Conservation (phyloP, 2,329 filamentous ascomycete genomes). For the Botrytis byssoidea region DNA sequence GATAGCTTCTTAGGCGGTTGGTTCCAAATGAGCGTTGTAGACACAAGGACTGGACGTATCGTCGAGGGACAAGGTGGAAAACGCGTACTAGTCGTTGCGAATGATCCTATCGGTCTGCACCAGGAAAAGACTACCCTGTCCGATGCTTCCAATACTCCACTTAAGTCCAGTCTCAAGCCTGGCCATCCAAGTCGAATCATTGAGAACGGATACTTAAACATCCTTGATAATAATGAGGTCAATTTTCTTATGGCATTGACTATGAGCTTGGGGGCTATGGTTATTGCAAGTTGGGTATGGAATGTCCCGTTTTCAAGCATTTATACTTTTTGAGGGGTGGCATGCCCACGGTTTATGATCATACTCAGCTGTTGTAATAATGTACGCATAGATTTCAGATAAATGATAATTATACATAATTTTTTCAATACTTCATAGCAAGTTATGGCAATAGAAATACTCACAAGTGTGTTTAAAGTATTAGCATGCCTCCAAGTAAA, state of each 20-base stretch:
- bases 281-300: slow-evolving; percentile 60
- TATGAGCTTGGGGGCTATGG: slow-evolving; percentile 80
- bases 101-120: slow-evolving; percentile 35
- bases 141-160: slow-evolving; percentile 50
- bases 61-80: slow-evolving; percentile 80
- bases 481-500: neutral
- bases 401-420: neutral
- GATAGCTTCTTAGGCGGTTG: slow-evolving; percentile 86
- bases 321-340: neutral
- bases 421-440: neutral
- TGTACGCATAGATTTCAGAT: neutral
- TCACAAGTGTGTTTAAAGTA: neutral
- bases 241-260: slow-evolving; percentile 86
- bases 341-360: neutral
- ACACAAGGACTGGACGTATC: slow-evolving; percentile 79
- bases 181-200: slow-evolving; percentile 51
- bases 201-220: slow-evolving; percentile 64
- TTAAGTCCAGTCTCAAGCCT: slow-evolving; percentile 53
- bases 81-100: slow-evolving; percentile 50
- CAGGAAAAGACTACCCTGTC: slow-evolving; percentile 44
- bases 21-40: slow-evolving; percentile 82
- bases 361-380: neutral
- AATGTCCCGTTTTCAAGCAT: slow-evolving; percentile 46
- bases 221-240: slow-evolving; percentile 93
- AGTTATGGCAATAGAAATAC: neutral